Evolutionary conservation across 108 stramenopile genomes (phyloP).

Genomic region (Nannochloropsis granulata): DNA sequence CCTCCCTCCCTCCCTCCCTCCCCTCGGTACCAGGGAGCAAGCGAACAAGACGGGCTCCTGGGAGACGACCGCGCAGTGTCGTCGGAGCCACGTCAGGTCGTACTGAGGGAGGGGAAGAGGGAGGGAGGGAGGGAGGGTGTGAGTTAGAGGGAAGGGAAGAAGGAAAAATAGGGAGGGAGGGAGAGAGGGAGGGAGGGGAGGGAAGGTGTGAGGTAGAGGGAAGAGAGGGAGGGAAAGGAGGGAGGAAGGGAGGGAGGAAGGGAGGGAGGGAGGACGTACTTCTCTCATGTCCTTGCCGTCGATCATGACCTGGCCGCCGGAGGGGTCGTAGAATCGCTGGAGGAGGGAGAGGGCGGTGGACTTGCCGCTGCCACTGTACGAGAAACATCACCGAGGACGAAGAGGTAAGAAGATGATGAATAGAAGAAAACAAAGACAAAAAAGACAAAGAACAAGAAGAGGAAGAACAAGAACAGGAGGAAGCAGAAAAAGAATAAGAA

Average conservation of each 20-base stretch:
- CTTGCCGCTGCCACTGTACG: slow-evolving; percentile 64
- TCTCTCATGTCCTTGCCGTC: slow-evolving; percentile 27
- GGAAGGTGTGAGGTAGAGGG: neutral
- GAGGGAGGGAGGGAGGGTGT: neutral
- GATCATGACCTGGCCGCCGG: slow-evolving; percentile 16
- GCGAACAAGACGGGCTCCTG: too few species aligned
- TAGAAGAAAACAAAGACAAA: slow-evolving; percentile 6
- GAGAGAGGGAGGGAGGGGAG: neutral
- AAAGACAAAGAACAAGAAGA: too few species aligned
- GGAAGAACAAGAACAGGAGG: too few species aligned
- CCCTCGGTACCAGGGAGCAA: too few species aligned
- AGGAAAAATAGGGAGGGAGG: neutral
- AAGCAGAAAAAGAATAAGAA: too few species aligned
- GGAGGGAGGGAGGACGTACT: neutral
- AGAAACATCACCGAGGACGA: too few species aligned
- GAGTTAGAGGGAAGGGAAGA: neutral
- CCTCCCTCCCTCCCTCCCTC: too few species aligned
- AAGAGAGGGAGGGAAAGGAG: neutral
- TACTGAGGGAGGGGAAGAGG: neutral
- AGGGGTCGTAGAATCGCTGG: slow-evolving; percentile 40
- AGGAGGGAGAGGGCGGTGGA: slow-evolving; percentile 43
- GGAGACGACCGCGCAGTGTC: slow-evolving; percentile 64
- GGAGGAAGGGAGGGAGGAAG: neutral
- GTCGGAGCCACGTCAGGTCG: slow-evolving; percentile 54
- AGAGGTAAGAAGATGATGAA: too few species aligned